Evolutionary conservation across 2,329 filamentous ascomycete genomes (phyloP).

Genomic region (Aspergillus pseudoterreus): DNA sequence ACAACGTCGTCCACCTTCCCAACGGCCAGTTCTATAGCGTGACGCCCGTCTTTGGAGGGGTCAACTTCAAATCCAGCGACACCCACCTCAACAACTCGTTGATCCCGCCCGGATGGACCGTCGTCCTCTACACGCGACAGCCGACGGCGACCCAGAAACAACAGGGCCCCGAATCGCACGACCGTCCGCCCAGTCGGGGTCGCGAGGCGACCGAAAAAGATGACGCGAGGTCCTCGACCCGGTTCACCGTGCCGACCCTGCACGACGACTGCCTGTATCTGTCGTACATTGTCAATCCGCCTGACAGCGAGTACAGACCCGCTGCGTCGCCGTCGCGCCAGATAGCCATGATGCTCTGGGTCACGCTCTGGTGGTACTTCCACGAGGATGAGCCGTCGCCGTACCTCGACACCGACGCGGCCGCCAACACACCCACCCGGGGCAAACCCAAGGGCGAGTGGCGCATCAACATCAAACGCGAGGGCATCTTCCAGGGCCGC

Average conservation of each 20-base stretch:
- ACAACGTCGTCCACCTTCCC: constrained; percentile 58
- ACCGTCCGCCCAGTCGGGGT: constrained; percentile 10
- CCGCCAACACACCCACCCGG: constrained; percentile 60
- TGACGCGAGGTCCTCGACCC: constrained; percentile 33
- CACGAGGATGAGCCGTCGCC: constrained; percentile 73
- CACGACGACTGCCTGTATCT: constrained; percentile 82
- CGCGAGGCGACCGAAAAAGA: constrained; percentile 17
- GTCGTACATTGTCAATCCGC: constrained; percentile 83
- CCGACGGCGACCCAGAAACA: constrained; percentile 18
- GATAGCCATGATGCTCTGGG: constrained; percentile 96
- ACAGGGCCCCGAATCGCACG: constrained; percentile 5
- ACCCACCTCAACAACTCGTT: constrained; percentile 64
- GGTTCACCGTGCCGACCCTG: constrained; percentile 72
- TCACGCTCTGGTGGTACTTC: constrained; percentile 95
- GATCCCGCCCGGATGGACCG: constrained; percentile 78
- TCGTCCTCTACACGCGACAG: constrained; percentile 71
- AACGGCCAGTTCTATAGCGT: constrained; percentile 83
- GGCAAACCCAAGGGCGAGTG: constrained; percentile 82
- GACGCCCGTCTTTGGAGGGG: constrained; percentile 82
- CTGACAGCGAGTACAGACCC: constrained; percentile 73
- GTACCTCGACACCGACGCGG: constrained; percentile 60
- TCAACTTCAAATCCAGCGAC: constrained; percentile 83
- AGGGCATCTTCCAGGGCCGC: constrained; percentile 81
- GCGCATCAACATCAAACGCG: constrained; percentile 76
- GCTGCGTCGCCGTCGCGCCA: constrained; percentile 78